phyloP scores from a whole-genome alignment of 148 eudicot genomes.

The Selenicereus undatus region DNA sequence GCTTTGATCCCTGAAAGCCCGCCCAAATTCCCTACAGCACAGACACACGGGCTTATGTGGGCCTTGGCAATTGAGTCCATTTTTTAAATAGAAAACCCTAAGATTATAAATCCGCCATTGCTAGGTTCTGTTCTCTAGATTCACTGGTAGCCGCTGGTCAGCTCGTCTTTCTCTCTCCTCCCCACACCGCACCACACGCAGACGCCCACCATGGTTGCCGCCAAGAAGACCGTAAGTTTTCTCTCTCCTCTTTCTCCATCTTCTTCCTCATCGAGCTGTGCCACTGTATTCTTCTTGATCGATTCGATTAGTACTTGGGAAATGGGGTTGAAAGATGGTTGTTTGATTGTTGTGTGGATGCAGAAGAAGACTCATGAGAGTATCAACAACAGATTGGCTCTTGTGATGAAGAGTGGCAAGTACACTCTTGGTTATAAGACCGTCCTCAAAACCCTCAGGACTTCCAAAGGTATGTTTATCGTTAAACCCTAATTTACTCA shows the following conservation, averaged over 20 bases:
- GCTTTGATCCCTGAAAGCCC: background rate
- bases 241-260: no score
- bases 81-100: background rate
- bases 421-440: slow-evolving; percentile 59
- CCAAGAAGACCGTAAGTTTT: slow-evolving; percentile 48
- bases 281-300: background rate
- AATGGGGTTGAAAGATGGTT: background rate
- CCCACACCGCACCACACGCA: background rate
- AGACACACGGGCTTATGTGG: background rate
- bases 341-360: background rate
- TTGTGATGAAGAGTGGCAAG: slow-evolving; percentile 67
- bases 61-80: background rate
- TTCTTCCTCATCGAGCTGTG: background rate
- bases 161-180: background rate
- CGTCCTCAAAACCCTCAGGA: slow-evolving; percentile 50
- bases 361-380: slow-evolving; percentile 75
- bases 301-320: background rate
- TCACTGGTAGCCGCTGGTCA: background rate
- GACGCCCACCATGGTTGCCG: slow-evolving; percentile 38
- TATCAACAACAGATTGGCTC: slow-evolving; percentile 56
- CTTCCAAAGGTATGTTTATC: slow-evolving; percentile 35
- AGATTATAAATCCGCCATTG: background rate
- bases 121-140: background rate
- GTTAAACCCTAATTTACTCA: background rate
- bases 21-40: background rate